Base-by-base conservation (phyloP, 208 protist species). In the Phytomonas sp. region DNA sequence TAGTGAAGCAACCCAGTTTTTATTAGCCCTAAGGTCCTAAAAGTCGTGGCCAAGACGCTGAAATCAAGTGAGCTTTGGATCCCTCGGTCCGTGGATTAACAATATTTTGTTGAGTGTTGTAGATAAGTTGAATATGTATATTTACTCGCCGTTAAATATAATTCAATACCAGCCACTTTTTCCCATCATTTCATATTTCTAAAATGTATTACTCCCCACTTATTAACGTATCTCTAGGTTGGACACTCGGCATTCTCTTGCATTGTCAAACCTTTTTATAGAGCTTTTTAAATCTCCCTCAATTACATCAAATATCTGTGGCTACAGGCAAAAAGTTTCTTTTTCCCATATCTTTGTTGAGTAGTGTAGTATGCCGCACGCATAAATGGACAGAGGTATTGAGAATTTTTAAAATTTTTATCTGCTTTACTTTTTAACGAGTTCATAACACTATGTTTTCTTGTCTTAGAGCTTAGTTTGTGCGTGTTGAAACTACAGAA, bases 331-430 rank as follows among this genome's bases (percentile, higher is more conserved):
- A 6, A 51, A 51, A 20, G 8, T 51, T 51, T 51, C 40, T 17
- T 56, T 56, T 26, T 26, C 9, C 9, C 9, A 56, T 6, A 26
- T 26, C 46, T 4, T 56, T 56, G 46, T 26, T 56, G 46, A 23
- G 11, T 26, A 51, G 23, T 65, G 33, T 53, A 23, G n/a, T 59
- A 59, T 6, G 20, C 0, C 7, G 20, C 23, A 8, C 64, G 1
- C 63, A 68, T 68, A 68, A 7, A 68, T 68, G 13, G 32, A 68
- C 64, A 68, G 28, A 63, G 6, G 26, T 68, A 63, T 68, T 53
- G 9, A 68, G 9, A 46, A 46, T n/a, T 66, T 66, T 62, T 26
- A 4, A 26, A 5, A 56, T 26, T 26, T 56, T 26, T 26, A 2
- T 26, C 46, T 51, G 40, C 40, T 56, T 26, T 26, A 56, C 4